Base-by-base conservation (phyloP, 2,329 filamentous ascomycete genomes). In the Aspergillus ibericus region DNA sequence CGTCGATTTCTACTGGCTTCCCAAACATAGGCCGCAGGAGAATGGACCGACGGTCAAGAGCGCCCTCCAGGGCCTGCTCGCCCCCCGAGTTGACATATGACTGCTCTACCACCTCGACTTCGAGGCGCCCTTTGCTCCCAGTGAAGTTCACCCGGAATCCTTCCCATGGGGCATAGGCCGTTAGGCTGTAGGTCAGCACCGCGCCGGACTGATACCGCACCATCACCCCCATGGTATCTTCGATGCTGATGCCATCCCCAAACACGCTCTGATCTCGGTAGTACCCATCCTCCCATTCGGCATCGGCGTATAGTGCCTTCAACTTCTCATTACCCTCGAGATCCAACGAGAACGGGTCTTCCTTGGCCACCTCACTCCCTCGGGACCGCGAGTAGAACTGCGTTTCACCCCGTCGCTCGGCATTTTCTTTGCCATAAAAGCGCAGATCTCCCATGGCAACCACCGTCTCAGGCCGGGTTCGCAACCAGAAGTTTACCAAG, bases 211-310 rank as follows among this genome's bases (percentile, higher is more conserved):
- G 74, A 66, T 88, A 88, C 52, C 80, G 75, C 20, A 87, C 82
- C 47, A 88, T 75, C 22, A 87, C 72, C 38, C 79, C 84, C 84
- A 87, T 85, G 0, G 84, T 87, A 64, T 88, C 85, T 68, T 88
- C 85, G 58, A 87, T 87, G 63, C 78, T 86, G 56, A 88, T 86
- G 1, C 85, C 85, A 59, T 88, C 85, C 0, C 82, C 78, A 55
- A 88, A 87, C 0, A 86, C 84, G 63, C 81, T 85, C 70, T 86
- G 85, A 65, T 88, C 85, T 0, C 85, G 81, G 59, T 83, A 80
- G 64, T 88, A 88, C 15, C 78, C 79, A 62, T 88, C 85, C 66
- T 88, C 85, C 58, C 87, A 81, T 75, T 88, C 85, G 0, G 85
- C 85, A 35, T 86, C 84, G 0, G 85, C 78, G 59, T 87, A 87